phyloP scores from a whole-genome alignment of 257 asterid species.

The Fraxinus cuspidata region DNA sequence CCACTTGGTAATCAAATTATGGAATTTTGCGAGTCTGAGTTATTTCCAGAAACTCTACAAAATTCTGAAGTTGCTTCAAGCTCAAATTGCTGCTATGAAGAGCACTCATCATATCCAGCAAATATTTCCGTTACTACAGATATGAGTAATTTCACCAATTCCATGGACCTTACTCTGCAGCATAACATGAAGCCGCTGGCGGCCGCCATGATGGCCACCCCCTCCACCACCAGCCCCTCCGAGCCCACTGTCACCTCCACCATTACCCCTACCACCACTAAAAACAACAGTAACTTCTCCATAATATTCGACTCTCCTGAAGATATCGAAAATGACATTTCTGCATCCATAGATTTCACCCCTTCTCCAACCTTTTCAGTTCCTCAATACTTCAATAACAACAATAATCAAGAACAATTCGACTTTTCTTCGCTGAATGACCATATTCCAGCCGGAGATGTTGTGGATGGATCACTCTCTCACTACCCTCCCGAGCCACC shows the following conservation, averaged over 20 bases:
- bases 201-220: slow-evolving; percentile 14
- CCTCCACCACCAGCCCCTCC: slow-evolving; percentile 19
- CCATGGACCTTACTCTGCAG: slow-evolving; percentile 1
- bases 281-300: slow-evolving; percentile 30
- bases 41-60: slow-evolving; percentile 61
- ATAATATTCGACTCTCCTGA: slow-evolving; percentile 46
- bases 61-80: slow-evolving; percentile 74
- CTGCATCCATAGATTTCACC: slow-evolving; percentile 78
- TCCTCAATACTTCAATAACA: slow-evolving; percentile 41
- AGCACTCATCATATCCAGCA: slow-evolving; percentile 55
- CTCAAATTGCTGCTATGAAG: slow-evolving; percentile 75
- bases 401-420: slow-evolving; percentile 44
- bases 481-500: slow-evolving; percentile 32
- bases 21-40: slow-evolving; percentile 73
- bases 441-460: slow-evolving; percentile 27
- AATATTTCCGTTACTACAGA: slow-evolving; percentile 41
- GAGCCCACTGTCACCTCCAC: slow-evolving; percentile 20
- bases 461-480: slow-evolving; percentile 29
- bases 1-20: slow-evolving; percentile 67
- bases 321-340: slow-evolving; percentile 66
- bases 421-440: slow-evolving; percentile 34
- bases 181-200: slow-evolving; percentile 1
- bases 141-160: slow-evolving; percentile 33
- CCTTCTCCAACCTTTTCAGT: slow-evolving; percentile 42
- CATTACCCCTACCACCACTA: slow-evolving; percentile 9